Conservation (phyloP, 2,329 filamentous ascomycete genomes). For the Phialophora expanda region DNA sequence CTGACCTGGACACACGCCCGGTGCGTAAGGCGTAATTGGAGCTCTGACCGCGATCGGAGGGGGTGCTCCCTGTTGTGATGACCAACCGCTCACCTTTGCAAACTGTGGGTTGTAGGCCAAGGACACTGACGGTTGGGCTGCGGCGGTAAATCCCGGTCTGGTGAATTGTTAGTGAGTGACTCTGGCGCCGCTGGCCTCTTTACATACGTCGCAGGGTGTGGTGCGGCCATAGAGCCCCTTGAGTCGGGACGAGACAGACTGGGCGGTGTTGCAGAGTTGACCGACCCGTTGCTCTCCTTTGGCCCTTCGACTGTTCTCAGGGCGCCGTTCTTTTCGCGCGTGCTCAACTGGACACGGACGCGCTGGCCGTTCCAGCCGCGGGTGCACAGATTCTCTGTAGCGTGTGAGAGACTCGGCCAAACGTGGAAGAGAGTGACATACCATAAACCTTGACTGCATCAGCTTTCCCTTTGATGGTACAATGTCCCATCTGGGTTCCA, state of each 20-base stretch:
- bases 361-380: slow-evolving; percentile 33
- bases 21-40: background rate
- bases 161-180: background rate
- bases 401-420: background rate
- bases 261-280: slow-evolving; percentile 10
- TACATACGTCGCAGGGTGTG: slow-evolving; percentile 11
- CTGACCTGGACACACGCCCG: background rate
- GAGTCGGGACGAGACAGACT: slow-evolving; percentile 2
- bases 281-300: slow-evolving; percentile 19
- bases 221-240: background rate
- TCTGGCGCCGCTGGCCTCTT: background rate
- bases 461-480: slow-evolving; percentile 32
- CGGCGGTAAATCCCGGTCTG: slow-evolving; percentile 8
- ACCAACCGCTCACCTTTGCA: slow-evolving; percentile 1
- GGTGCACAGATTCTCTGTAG: slow-evolving; percentile 27
- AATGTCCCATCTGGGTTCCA: slow-evolving; percentile 34
- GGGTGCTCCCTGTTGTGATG: background rate
- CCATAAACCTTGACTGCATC: slow-evolving; percentile 34
- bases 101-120: slow-evolving; percentile 18
- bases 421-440: slow-evolving; percentile 6
- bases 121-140: slow-evolving; percentile 2
- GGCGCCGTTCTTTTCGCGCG: slow-evolving; percentile 29
- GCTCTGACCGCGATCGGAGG: background rate
- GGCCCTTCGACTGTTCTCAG: slow-evolving; percentile 32
- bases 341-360: slow-evolving; percentile 28